These are phyloP conservation scores for Yamadazyma pseudoaaseri DNA, from an alignment of 1,139 yeast species.

Conservation along the genomic window DNA sequence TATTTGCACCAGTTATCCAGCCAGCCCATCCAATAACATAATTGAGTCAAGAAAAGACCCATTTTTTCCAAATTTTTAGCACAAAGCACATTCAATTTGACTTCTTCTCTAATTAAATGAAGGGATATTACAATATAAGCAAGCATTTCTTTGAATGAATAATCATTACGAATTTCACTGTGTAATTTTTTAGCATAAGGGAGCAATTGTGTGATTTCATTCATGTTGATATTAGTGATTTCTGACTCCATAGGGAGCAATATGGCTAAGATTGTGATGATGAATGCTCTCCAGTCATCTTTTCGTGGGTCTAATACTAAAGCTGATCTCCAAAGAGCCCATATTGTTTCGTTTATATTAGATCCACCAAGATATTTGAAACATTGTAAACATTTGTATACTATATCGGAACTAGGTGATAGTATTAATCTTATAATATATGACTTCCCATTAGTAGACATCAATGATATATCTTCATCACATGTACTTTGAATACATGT, in stretches of 20 bases:
- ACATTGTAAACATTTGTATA: slow-evolving; percentile 44
- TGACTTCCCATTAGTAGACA: slow-evolving; percentile 22
- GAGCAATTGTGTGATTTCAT: slow-evolving; percentile 38
- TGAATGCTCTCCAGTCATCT: slow-evolving; percentile 66
- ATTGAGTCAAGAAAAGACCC: slow-evolving; percentile 57
- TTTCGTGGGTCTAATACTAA: slow-evolving; percentile 37
- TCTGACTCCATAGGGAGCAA: slow-evolving; percentile 40
- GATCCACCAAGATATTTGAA: slow-evolving; percentile 59
- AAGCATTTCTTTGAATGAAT: slow-evolving; percentile 46
- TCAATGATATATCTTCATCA: slow-evolving; percentile 29
- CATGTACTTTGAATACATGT: slow-evolving; percentile 24
- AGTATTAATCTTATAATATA: slow-evolving; percentile 37
- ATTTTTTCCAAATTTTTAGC: slow-evolving; percentile 35
- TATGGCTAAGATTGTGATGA: slow-evolving; percentile 49
- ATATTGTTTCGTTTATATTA: slow-evolving; percentile 53
- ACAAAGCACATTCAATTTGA: slow-evolving; percentile 54
- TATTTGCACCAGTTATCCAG: slow-evolving; percentile 61
- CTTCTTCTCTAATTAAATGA: slow-evolving; percentile 78
- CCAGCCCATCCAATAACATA: slow-evolving; percentile 77
- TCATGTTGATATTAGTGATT: slow-evolving; percentile 15
- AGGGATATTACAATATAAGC: slow-evolving; percentile 68
- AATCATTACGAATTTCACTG: slow-evolving; percentile 26
- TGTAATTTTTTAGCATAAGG: slow-evolving; percentile 38
- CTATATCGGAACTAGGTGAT: slow-evolving; percentile 46
- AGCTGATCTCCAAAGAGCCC: slow-evolving; percentile 67